Evolutionary conservation across 225 moss, liverwort and hornwort genomes (phyloP).

Genomic region (Physcomitrellopsis africana): DNA sequence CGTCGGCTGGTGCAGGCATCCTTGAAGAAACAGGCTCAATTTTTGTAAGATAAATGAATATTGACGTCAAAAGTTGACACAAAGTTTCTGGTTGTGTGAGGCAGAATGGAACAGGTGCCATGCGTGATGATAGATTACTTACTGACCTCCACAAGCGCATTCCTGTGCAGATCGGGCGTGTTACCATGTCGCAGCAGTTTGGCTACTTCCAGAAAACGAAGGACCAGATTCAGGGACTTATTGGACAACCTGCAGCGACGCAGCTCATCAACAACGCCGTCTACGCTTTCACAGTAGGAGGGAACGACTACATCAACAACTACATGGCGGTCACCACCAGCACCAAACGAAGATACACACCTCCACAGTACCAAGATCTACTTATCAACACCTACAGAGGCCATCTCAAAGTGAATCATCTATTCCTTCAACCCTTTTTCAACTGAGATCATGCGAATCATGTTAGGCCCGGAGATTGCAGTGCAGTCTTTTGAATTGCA

Average conservation of each 20-base stretch:
- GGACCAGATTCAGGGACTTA: constrained; percentile 39
- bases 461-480: not conserved
- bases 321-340: constrained; percentile 42
- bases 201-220: constrained; percentile 55
- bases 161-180: constrained; percentile 47
- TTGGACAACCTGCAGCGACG: constrained; percentile 45
- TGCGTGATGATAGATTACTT: too few species aligned
- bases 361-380: constrained; percentile 33
- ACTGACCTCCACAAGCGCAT: not conserved
- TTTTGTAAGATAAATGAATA: constrained; percentile 38
- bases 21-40: constrained; percentile 49
- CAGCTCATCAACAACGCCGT: constrained; percentile 45
- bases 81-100: not conserved
- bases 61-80: too few species aligned
- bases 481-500: not conserved
- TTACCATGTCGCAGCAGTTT: constrained; percentile 56
- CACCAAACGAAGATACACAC: constrained; percentile 42
- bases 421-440: not conserved
- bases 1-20: constrained; percentile 66
- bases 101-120: too few species aligned
- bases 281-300: constrained; percentile 57
- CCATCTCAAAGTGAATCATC: constrained; percentile 45
- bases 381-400: constrained; percentile 28
- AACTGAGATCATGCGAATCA: not conserved
- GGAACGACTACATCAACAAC: constrained; percentile 79